Percentiles rank a stretch among this genome's conserved stretches.
phyloP scores from a whole-genome alignment of 495 filamentous ascomycete species.

The Hypoxylon perforatum region DNA sequence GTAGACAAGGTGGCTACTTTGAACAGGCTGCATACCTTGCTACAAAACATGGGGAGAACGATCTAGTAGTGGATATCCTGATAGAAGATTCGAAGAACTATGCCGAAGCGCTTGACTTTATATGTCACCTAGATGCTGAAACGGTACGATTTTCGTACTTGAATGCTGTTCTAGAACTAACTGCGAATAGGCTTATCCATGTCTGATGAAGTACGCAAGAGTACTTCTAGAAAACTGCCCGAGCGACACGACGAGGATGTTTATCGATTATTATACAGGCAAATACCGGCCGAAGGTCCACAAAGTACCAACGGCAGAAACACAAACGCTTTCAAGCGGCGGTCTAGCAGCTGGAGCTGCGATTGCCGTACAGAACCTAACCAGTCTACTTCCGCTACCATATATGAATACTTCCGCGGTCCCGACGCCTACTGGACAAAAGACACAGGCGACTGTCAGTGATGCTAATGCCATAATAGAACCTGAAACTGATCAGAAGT shows the following conservation, averaged over 20 bases:
- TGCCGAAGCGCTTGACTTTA: constrained; percentile 87
- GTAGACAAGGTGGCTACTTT: constrained; percentile 96
- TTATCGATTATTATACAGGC: constrained; percentile 93
- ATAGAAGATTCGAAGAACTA: constrained; percentile 95
- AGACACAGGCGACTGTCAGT: constrained; percentile 47
- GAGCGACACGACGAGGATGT: constrained; percentile 79
- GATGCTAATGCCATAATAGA: constrained; percentile 44
- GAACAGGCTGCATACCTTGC: constrained; percentile 96
- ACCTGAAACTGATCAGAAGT: constrained; percentile 54
- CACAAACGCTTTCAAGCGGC: constrained; percentile 51
- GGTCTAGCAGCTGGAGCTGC: constrained; percentile 68
- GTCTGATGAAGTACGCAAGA: constrained; percentile 94
- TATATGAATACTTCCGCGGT: constrained; percentile 76
- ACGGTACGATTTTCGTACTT: constrained; percentile 61
- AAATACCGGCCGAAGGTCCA: constrained; percentile 79
- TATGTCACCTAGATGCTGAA: constrained; percentile 87
- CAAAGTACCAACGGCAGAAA: constrained; percentile 61
- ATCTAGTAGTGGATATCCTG: constrained; percentile 92
- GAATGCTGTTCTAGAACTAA: constrained; percentile 40
- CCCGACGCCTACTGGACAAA: constrained; percentile 54
- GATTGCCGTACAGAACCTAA: constrained; percentile 82
- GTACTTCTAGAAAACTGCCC: constrained; percentile 89
- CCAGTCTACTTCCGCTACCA: constrained; percentile 83
- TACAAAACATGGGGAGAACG: constrained; percentile 92
- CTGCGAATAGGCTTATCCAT: constrained; percentile 75